A percentile compares a stretch with the other conserved stretches of the same genome.
Conservation (phyloP, 2,329 filamentous ascomycete genomes). For the Periconia sp. region DNA sequence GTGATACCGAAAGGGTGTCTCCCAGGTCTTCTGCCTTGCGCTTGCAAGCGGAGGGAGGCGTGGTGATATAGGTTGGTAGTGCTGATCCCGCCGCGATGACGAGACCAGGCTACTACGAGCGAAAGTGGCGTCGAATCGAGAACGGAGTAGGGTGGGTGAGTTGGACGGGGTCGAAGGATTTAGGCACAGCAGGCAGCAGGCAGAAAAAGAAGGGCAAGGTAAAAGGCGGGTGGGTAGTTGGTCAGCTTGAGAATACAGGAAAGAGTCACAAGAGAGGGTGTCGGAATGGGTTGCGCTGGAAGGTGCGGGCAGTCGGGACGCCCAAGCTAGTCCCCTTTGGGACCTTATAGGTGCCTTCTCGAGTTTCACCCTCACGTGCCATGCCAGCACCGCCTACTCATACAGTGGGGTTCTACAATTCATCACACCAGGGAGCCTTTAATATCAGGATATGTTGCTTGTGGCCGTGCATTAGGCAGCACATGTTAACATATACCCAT, state of each 20-base stretch:
- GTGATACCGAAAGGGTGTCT: conserved; percentile 25
- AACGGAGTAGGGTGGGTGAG: neutral
- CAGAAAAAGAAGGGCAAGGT: neutral
- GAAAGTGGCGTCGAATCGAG: conserved; percentile 9
- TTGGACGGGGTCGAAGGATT: neutral
- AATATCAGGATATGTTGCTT: neutral
- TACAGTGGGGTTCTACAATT: no score
- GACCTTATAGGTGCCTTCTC: neutral
- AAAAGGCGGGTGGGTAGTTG: conserved; percentile 12
- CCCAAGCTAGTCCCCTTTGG: neutral
- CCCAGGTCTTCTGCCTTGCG: conserved; percentile 43
- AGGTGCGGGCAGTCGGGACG: neutral
- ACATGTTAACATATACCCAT: neutral
- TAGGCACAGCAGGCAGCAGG: conserved; percentile 14
- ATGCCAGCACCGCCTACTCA: neutral
- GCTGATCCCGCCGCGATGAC: conserved; percentile 44
- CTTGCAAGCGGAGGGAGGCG: conserved; percentile 41
- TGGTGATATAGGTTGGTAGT: conserved; percentile 30
- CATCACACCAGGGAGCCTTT: neutral
- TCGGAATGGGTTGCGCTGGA: neutral
- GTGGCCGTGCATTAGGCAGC: no score
- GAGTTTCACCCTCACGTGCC: no score
- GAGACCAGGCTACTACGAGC: conserved; percentile 39
- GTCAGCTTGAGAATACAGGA: conserved; percentile 22
- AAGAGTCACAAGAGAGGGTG: conserved; percentile 23